Evolutionary conservation across 768 basidiomycete genomes (phyloP).

Genomic region (Mycena venus): DNA sequence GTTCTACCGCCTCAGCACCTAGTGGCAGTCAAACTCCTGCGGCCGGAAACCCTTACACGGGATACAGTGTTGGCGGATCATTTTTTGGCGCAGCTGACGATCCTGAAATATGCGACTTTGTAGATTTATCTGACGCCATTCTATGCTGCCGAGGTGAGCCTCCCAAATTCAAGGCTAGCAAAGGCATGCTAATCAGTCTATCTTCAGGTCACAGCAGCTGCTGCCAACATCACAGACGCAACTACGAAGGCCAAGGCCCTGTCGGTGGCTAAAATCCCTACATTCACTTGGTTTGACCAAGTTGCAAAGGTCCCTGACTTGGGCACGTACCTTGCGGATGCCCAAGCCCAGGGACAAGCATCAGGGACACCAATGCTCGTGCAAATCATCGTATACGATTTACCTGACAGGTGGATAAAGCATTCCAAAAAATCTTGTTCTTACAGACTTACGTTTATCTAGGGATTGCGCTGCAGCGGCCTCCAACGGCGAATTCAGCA

Average conservation of each 20-base stretch:
- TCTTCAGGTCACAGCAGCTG: constrained; percentile 57
- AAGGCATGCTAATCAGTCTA: not conserved
- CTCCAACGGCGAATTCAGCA: constrained; percentile 76
- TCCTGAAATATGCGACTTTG: too few species aligned
- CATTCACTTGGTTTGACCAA: constrained; percentile 73
- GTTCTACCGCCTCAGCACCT: constrained; percentile 44
- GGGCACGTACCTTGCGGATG: constrained; percentile 70
- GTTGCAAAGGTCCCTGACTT: constrained; percentile 68
- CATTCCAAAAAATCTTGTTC: too few species aligned
- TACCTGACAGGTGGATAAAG: constrained; percentile 53
- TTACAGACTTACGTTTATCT: too few species aligned
- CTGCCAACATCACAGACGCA: constrained; percentile 61
- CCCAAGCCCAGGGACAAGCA: constrained; percentile 56
- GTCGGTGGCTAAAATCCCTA: constrained; percentile 69
- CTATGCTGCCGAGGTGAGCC: constrained; percentile 61
- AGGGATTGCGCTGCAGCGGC: constrained; percentile 77
- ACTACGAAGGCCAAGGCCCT: constrained; percentile 64
- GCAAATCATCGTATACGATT: constrained; percentile 69
- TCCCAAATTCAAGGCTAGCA: not conserved
- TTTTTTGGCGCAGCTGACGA: too few species aligned
- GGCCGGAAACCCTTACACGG: constrained; percentile 67
- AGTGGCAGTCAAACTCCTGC: constrained; percentile 52
- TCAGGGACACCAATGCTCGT: constrained; percentile 63
- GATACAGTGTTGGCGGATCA: constrained; percentile 53
- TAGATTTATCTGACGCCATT: constrained; percentile 67